Percentiles rank a stretch among this genome's conserved stretches.
phyloP scores from a whole-genome alignment of 148 eudicot species.

The Rhododendron mucronatum region DNA sequence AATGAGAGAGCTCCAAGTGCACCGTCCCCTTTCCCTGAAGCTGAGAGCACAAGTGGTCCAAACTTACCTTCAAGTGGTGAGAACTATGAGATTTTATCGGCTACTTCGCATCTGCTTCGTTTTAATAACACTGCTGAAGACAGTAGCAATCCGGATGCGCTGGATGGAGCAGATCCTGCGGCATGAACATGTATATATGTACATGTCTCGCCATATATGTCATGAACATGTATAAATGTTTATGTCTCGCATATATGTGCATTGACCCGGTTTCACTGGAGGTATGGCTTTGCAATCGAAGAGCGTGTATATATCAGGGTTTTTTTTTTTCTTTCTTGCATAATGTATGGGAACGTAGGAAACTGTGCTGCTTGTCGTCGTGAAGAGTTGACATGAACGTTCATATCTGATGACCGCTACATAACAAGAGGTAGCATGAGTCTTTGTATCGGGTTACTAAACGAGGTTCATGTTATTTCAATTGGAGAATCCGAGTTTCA shows the following conservation, averaged over 20 bases:
- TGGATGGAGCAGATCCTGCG: conserved; percentile 9
- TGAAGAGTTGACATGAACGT: not conserved
- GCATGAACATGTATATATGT: not conserved
- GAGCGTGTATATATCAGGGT: not conserved
- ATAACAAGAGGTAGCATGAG: not conserved
- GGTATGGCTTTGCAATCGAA: not conserved
- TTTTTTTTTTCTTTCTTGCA: not conserved
- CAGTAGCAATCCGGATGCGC: not conserved
- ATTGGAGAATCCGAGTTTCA: not conserved
- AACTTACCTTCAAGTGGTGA: conserved; percentile 1
- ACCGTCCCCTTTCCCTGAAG: not conserved
- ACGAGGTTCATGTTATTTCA: not conserved
- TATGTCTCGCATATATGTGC: not conserved
- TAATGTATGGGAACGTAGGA: not conserved
- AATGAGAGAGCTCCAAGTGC: not conserved
- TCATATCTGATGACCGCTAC: not conserved
- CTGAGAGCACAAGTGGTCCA: not conserved
- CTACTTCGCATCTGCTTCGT: conserved; percentile 11
- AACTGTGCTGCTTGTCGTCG: not conserved
- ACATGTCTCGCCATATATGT: not conserved
- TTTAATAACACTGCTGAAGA: conserved; percentile 1
- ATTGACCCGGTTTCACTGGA: not conserved
- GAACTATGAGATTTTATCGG: conserved; percentile 3
- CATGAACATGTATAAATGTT: not conserved
- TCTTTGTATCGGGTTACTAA: not conserved